phyloP scores from a whole-genome alignment of 345 rosid genomes.

The Camelina hispida region DNA sequence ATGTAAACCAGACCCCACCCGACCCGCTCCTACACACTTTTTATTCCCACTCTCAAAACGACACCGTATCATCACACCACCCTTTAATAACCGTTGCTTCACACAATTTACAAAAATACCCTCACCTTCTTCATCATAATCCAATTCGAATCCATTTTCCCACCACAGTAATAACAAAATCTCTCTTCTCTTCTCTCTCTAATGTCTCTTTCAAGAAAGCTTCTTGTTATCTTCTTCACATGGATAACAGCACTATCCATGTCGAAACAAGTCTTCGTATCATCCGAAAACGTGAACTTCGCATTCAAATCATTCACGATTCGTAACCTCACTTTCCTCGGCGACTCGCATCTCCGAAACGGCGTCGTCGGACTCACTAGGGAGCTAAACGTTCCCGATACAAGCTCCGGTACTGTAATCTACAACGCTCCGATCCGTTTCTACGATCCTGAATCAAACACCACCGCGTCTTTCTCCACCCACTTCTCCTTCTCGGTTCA shows the following conservation, averaged over 20 bases:
- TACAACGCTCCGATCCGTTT: slow-evolving; percentile 74
- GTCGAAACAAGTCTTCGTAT: slow-evolving; percentile 23
- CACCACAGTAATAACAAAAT: slow-evolving; percentile 36
- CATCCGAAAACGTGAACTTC: slow-evolving; percentile 52
- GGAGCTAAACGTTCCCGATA: slow-evolving; percentile 79
- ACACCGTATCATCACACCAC: not conserved
- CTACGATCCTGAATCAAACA: slow-evolving; percentile 69
- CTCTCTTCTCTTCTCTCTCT: slow-evolving; percentile 11
- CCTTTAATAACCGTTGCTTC: slow-evolving; percentile 47
- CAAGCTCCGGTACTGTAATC: slow-evolving; percentile 79
- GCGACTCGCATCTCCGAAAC: slow-evolving; percentile 79
- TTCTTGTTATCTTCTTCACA: slow-evolving; percentile 52
- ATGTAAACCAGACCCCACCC: slow-evolving; percentile 38
- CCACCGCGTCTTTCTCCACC: slow-evolving; percentile 83
- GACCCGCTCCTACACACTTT: slow-evolving; percentile 33
- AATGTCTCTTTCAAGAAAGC: slow-evolving; percentile 51
- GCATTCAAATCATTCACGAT: slow-evolving; percentile 63
- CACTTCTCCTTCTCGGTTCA: slow-evolving; percentile 74
- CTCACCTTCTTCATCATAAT: slow-evolving; percentile 44
- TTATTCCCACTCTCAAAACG: slow-evolving; percentile 13
- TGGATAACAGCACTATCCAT: slow-evolving; percentile 40
- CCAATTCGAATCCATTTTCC: slow-evolving; percentile 59
- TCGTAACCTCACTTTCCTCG: slow-evolving; percentile 88
- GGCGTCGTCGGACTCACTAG: slow-evolving; percentile 88
- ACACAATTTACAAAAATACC: not conserved